A percentile compares a stretch with the other conserved stretches of the same genome.
These are phyloP conservation scores for Colletotrichum ledebouriae DNA, from an alignment of 2,329 filamentous ascomycete species.

Conservation along the genomic window DNA sequence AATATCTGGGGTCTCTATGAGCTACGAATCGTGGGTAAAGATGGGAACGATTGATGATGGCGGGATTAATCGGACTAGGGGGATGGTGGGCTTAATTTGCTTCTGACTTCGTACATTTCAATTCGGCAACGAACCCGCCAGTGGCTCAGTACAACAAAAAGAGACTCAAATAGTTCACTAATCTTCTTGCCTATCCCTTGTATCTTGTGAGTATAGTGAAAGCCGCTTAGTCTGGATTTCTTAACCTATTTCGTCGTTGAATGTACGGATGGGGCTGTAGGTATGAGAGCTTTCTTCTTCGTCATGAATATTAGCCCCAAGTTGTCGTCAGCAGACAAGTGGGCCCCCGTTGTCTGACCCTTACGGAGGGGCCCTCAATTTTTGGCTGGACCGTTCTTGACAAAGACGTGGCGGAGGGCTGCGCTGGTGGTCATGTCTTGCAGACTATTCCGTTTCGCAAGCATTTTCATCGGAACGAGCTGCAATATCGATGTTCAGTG, in stretches of 20 bases:
- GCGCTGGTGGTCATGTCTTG: too few relatives aligned
- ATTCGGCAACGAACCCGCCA: slow-evolving; percentile 27
- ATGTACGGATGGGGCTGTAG: not conserved
- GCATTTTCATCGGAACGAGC: too few relatives aligned
- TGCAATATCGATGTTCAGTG: too few relatives aligned
- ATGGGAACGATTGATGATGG: slow-evolving; percentile 2
- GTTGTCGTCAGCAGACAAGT: not conserved
- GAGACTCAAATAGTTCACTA: slow-evolving; percentile 33
- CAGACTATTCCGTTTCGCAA: too few relatives aligned
- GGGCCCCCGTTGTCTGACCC: not conserved
- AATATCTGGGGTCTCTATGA: not conserved
- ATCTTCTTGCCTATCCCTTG: not conserved
- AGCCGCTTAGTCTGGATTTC: not conserved
- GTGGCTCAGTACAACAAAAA: slow-evolving; percentile 22
- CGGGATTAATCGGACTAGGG: slow-evolving; percentile 5
- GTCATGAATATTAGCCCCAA: not conserved
- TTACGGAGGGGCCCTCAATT: too few relatives aligned
- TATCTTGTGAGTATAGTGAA: not conserved
- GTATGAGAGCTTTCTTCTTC: slow-evolving; percentile 8
- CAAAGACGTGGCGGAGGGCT: too few relatives aligned
- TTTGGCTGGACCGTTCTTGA: too few relatives aligned
- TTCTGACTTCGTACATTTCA: slow-evolving; percentile 42
- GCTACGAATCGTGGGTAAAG: not conserved
- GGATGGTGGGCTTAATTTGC: slow-evolving; percentile 12
- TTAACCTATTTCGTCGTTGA: not conserved